Evolutionary conservation across 306 rosid species (phyloP).

Genomic region (Psophocarpus tetragonolobus): DNA sequence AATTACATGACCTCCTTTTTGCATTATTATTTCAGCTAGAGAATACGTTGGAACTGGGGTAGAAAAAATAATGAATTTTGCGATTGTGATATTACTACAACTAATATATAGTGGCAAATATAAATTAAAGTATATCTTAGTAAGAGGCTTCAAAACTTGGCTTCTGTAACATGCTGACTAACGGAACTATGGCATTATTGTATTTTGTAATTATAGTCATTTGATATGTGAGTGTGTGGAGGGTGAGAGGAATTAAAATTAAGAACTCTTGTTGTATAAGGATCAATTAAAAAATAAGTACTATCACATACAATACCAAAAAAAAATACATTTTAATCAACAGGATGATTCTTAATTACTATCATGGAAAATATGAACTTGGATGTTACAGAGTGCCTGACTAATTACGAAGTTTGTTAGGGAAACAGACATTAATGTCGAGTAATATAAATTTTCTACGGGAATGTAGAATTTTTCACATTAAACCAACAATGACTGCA

Average conservation of each 20-base stretch:
- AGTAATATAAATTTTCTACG: neutral
- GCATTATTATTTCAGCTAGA: neutral
- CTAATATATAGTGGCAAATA: neutral
- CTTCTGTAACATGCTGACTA: neutral
- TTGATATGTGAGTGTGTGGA: too few species aligned
- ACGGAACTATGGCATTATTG: neutral
- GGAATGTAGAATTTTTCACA: neutral
- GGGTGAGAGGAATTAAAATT: too few species aligned
- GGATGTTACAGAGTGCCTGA: neutral
- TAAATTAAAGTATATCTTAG: too few species aligned
- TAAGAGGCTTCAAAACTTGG: neutral
- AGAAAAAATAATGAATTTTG: neutral
- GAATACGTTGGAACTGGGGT: neutral
- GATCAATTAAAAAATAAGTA: neutral
- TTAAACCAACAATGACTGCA: neutral
- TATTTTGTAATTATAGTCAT: neutral
- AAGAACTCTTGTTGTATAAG: too few species aligned
- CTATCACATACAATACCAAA: neutral
- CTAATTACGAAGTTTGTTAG: neutral
- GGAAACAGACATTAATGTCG: neutral
- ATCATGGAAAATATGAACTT: neutral
- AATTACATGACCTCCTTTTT: conserved; percentile 16
- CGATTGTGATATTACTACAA: neutral
- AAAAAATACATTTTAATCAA: neutral
- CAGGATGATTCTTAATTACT: neutral